These are phyloP conservation scores for Hibiscus syriacus DNA, from an alignment of 345 rosid species.

Conservation along the genomic window DNA sequence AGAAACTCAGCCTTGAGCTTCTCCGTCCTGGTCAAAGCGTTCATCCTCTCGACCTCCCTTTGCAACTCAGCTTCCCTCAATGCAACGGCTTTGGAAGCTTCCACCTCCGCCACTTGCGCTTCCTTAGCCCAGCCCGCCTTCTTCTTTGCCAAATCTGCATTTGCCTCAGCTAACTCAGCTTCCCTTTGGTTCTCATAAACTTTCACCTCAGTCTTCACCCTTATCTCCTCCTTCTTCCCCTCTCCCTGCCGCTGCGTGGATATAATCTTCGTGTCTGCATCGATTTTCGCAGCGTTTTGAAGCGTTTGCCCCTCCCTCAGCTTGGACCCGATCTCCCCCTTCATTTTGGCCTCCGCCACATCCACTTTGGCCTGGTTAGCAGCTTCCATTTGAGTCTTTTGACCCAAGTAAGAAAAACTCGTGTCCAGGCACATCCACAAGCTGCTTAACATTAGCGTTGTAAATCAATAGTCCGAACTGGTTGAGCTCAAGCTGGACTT, in stretches of 20 bases:
- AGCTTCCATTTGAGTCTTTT: slow-evolving; percentile 87
- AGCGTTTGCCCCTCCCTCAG: slow-evolving; percentile 44
- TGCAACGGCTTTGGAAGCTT: slow-evolving; percentile 61
- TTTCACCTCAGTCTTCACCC: slow-evolving; percentile 53
- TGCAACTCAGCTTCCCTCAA: slow-evolving; percentile 72
- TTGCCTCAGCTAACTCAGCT: slow-evolving; percentile 68
- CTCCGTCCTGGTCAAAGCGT: slow-evolving; percentile 53
- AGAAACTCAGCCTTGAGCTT: slow-evolving; percentile 77
- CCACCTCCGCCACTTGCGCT: slow-evolving; percentile 69
- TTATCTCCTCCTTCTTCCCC: slow-evolving; percentile 58
- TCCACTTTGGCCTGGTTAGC: slow-evolving; percentile 72
- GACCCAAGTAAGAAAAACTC: slow-evolving; percentile 84
- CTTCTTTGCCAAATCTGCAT: slow-evolving; percentile 62
- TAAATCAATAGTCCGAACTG: slow-evolving; percentile 69
- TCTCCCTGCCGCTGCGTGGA: slow-evolving; percentile 48
- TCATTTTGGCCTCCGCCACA: slow-evolving; percentile 72
- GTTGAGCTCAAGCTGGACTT: slow-evolving; percentile 67
- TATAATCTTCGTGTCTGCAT: slow-evolving; percentile 65
- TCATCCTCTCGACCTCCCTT: slow-evolving; percentile 67
- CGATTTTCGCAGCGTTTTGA: slow-evolving; percentile 72
- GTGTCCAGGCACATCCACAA: slow-evolving; percentile 76
- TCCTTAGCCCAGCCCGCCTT: slow-evolving; percentile 60
- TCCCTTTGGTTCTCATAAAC: slow-evolving; percentile 70
- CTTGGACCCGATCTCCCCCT: slow-evolving; percentile 72
- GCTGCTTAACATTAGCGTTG: slow-evolving; percentile 78